phyloP scores from a whole-genome alignment of 2,329 filamentous ascomycete species.

The Xylaria sp. region DNA sequence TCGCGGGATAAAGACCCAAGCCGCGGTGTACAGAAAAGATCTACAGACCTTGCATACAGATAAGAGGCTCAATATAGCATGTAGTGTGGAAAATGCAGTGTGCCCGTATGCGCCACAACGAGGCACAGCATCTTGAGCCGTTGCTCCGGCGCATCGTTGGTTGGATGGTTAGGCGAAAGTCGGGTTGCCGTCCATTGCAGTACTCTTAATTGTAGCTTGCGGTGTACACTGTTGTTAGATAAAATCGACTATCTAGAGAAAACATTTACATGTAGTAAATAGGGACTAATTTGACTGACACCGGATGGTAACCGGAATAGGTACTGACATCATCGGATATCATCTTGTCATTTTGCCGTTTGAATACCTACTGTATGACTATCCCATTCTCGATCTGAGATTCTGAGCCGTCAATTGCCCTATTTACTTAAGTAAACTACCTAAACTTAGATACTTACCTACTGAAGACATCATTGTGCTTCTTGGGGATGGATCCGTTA shows the following conservation, averaged over 20 bases:
- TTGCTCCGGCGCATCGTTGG: not conserved
- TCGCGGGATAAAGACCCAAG: slow-evolving; percentile 33
- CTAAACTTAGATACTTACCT: not conserved
- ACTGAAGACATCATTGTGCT: slow-evolving; percentile 9
- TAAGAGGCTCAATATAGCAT: slow-evolving; percentile 1
- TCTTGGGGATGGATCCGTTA: not conserved
- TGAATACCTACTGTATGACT: not conserved
- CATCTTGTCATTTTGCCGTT: not conserved
- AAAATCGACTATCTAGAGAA: not conserved
- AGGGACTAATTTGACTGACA: not conserved
- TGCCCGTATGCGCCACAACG: slow-evolving; percentile 24
- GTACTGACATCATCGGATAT: slow-evolving; percentile 31
- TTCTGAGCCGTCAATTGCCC: not conserved
- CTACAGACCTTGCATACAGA: slow-evolving; percentile 14
- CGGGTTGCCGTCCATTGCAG: not conserved
- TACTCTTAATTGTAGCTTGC: too few species aligned
- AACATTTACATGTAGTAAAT: too few species aligned
- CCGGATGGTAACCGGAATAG: not conserved
- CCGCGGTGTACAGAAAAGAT: slow-evolving; percentile 13
- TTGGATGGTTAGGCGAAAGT: slow-evolving; percentile 16
- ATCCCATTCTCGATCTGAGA: slow-evolving; percentile 2
- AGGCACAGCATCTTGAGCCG: slow-evolving; percentile 18
- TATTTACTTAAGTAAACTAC: too few species aligned
- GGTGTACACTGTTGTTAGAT: not conserved
- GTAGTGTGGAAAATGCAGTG: slow-evolving; percentile 13